Evolutionary conservation across 768 basidiomycete species (phyloP), one percentile per base, ranked within the genome.

Genomic region (Suillus sp.): DNA sequence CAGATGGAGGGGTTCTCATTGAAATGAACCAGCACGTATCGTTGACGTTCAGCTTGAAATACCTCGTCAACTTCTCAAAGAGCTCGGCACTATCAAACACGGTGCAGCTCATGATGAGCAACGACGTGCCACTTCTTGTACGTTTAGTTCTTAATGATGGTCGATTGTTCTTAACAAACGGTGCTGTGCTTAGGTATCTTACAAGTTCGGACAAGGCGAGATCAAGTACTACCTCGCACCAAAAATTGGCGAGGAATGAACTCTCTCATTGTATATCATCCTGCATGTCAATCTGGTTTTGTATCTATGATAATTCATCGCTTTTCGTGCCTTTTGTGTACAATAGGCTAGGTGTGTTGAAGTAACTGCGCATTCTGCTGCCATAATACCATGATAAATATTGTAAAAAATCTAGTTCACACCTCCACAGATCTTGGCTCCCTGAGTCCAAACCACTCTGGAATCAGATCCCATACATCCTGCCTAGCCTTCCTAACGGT

Each of bases 211-310:
- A 51, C 90, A 92, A 71, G 96, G 96, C 1, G 82, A 84, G 68
- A 93, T 99, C 74, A 86, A 90, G 65, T 99, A 96, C 83, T 99
- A 95, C 82, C 85, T 99, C 61, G 96, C 96, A 50, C 96, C 96
- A 27, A 98, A 98, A 81, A 95, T 95, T 65, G 90, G 91, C 37
- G 92, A 95, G 68, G 92, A 95, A 62, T 93, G 70, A 79, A 34
- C 32, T 34, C 14, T 42, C n/a, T 30, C 14, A 25, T 34, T 35
- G 55, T 53, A 50, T 48, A 38, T 43, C 34, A 55, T 43, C 43
- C 42, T n/a, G 6, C 61, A 14, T 37, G 22, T 57, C 32, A 25
- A 27, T 50, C 48, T n/a, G 51, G 30, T n/a, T 32, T 20, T 51
- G 60, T 53, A 61, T 38, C 40, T 57, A 61, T 61, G 27, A 59